Conservation (phyloP, 768 basidiomycete species). For the Boletus eberwhitei region DNA sequence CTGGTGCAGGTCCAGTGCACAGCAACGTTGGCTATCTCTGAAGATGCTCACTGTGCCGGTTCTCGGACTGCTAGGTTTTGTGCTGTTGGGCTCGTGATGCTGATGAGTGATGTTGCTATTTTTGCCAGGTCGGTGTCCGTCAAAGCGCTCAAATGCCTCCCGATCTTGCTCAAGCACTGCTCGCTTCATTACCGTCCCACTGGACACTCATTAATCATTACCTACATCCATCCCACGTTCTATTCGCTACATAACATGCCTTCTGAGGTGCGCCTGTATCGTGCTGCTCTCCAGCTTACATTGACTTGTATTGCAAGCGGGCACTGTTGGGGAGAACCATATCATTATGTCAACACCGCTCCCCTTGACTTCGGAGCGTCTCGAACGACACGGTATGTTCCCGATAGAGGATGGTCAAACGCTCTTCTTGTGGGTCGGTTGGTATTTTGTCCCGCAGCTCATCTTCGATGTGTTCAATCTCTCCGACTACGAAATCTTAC, state of each 20-base stretch:
- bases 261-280: slow-evolving; percentile 58
- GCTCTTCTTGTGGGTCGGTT: slow-evolving; percentile 97
- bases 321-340: slow-evolving; percentile 86
- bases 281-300: not conserved
- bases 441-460: slow-evolving; percentile 95
- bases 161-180: slow-evolving; percentile 89
- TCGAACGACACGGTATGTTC: slow-evolving; percentile 94
- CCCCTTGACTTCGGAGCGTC: slow-evolving; percentile 89
- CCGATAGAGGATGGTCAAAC: slow-evolving; percentile 97
- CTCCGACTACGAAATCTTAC: slow-evolving; percentile 81
- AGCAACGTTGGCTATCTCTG: slow-evolving; percentile 86
- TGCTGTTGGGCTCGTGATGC: not conserved
- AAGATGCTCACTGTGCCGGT: slow-evolving; percentile 90
- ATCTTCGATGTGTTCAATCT: slow-evolving; percentile 93
- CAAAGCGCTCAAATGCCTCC: slow-evolving; percentile 97
- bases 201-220: slow-evolving; percentile 79
- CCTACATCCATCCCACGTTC: slow-evolving; percentile 93
- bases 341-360: slow-evolving; percentile 84
- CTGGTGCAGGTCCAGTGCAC: slow-evolving; percentile 89
- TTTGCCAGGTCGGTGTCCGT: slow-evolving; percentile 76
- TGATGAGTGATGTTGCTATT: not conserved
- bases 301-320: slow-evolving; percentile 53
- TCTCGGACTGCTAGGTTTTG: slow-evolving; percentile 63
- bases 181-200: slow-evolving; percentile 92
- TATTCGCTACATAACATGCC: slow-evolving; percentile 97